Evolutionary conservation across 1,284 basidiomycete genomes (phyloP).

Genomic region (Stereum hirsutum): DNA sequence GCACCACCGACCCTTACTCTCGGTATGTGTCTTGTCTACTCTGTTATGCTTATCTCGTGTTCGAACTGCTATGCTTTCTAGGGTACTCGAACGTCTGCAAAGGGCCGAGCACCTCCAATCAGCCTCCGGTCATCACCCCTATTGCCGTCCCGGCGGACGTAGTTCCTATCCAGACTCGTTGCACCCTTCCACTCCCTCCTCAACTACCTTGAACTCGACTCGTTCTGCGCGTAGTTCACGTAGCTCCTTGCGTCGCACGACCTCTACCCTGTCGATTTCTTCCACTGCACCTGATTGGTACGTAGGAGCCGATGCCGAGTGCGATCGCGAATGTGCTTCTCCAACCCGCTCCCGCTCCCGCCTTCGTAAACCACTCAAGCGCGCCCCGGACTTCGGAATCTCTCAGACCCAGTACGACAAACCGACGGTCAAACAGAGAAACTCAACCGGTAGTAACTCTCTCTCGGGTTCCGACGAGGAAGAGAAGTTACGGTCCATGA

Average conservation of each 20-base stretch:
- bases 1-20: slow-evolving; percentile 46
- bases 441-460: neutral
- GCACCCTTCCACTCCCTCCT: slow-evolving; percentile 55
- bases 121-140: slow-evolving; percentile 47
- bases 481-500: slow-evolving; percentile 49
- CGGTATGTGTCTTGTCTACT: slow-evolving; percentile 34
- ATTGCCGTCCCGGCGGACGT: slow-evolving; percentile 34
- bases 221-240: slow-evolving; percentile 22
- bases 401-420: slow-evolving; percentile 10
- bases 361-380: slow-evolving; percentile 27
- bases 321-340: no score
- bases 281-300: no score
- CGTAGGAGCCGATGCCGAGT: no score
- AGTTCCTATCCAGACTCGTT: slow-evolving; percentile 28
- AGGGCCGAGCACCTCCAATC: slow-evolving; percentile 47
- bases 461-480: slow-evolving; percentile 57
- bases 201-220: slow-evolving; percentile 49
- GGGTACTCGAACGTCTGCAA: slow-evolving; percentile 62
- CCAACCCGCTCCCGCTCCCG: slow-evolving; percentile 22
- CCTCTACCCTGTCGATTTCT: slow-evolving; percentile 26
- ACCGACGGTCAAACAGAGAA: neutral
- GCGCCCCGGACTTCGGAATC: slow-evolving; percentile 27
- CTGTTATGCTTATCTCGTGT: slow-evolving; percentile 5
- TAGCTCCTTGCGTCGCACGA: slow-evolving; percentile 19
- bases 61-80: slow-evolving; percentile 18